A percentile compares a stretch with the other conserved stretches of the same genome.
phyloP scores from a whole-genome alignment of 2,329 filamentous ascomycete genomes.

The Claviceps sp. region DNA sequence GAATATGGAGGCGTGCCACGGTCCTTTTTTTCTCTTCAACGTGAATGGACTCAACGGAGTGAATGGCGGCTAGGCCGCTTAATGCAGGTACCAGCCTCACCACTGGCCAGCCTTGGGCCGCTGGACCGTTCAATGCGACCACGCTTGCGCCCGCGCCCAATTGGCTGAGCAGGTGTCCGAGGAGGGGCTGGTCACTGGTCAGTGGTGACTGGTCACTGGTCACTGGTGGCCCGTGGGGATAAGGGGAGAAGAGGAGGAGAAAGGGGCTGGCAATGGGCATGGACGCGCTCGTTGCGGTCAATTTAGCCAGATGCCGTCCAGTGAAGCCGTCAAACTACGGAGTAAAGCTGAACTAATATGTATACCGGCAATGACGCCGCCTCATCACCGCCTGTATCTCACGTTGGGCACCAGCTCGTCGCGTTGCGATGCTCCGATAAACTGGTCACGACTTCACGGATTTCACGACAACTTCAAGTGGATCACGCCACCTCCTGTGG shows the following conservation, averaged over 20 bases:
- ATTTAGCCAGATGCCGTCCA: neutral
- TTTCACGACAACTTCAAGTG: neutral
- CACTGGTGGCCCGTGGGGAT: too few species aligned
- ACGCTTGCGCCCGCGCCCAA: neutral
- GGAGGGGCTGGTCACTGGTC: too few species aligned
- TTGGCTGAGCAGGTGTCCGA: neutral
- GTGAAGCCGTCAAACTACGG: neutral
- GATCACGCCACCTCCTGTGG: slow-evolving; percentile 12
- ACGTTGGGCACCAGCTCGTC: too few species aligned
- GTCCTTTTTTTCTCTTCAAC: neutral
- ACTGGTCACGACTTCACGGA: too few species aligned
- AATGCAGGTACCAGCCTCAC: neutral
- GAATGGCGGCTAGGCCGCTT: neutral
- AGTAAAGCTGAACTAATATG: too few species aligned
- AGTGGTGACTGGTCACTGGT: too few species aligned
- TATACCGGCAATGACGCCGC: too few species aligned
- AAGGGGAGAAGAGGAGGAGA: too few species aligned
- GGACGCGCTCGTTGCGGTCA: neutral
- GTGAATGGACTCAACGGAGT: too few species aligned
- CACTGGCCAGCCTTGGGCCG: neutral
- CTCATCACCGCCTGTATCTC: too few species aligned
- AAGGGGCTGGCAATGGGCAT: too few species aligned
- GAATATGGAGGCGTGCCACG: neutral
- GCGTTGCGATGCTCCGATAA: too few species aligned
- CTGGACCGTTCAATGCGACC: neutral